Evolutionary conservation across 1,284 basidiomycete species (phyloP), one percentile per base, ranked within the genome.

Genomic region (Rhizopogon parksii): DNA sequence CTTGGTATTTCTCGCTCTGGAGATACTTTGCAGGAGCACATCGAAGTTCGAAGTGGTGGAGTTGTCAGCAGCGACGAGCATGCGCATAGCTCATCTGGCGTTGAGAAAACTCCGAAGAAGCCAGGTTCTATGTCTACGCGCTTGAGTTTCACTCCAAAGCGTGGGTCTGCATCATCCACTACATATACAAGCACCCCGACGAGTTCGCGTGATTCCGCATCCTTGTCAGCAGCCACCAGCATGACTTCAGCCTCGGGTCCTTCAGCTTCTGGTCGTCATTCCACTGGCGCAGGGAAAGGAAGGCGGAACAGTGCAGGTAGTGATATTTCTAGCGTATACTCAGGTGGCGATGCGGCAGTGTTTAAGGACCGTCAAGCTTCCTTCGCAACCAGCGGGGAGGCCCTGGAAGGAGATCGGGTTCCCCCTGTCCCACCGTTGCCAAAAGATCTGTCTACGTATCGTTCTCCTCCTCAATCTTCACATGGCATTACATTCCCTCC

Each of bases 381-480:
- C 27, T 72, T 85, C 47, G 77, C 57, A 3, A 62, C 77, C 46
- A 68, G 73, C 40, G 75, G 75, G 52, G 88, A 90, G 54, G 68
- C 65, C 35, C 64, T 69, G 38, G 86, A 88, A 52, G 82, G 83
- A 53, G 68, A 72, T 54, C 60, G 70, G 53, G 93, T 97, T 5
- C 95, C 96, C 1, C 95, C 95, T 19, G 96, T 99, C 1, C 95
- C 95, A 32, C 95, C 96, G 39, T 72, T 99, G 17, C 95, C 95
- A 35, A 97, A 96, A 70, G 91, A 93, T 59, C 69, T 92, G 56
- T 86, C 88, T 35, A 79, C 71, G 15, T 94, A 85, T 69, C 82
- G 84, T 55, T 85, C 90, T 5, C 83, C 79, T 27, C 79, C 76
- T 36, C 71, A 75, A 39, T 78, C 77, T 51, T 76, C 82, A 12